Evolutionary conservation across 169 alveolate species (phyloP), one percentile per base, ranked within the genome.

Genomic region (Plasmodium falciparum): DNA sequence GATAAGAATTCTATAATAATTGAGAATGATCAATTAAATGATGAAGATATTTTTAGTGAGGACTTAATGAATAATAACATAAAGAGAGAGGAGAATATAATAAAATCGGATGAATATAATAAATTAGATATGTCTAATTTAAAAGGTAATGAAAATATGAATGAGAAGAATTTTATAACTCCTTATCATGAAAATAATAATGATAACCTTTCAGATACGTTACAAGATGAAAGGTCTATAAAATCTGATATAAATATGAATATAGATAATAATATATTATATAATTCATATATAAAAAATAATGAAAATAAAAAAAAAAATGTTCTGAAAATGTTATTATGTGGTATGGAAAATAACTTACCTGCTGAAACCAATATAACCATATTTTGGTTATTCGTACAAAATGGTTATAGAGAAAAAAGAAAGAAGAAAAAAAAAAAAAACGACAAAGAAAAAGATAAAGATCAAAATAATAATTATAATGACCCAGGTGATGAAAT

Each of bases 341-440:
- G 83, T 61, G 90, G 70, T 80, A 80, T 80, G 90, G 62, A 80
- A 71, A 67, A 80, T 54, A 62, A 12, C 61, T 24, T 80, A 43
- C 90, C 90, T 3, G 50, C 58, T 54, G 90, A 80, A 62, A 39
- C 78, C 22, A 80, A 80, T 71, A 54, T 80, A 63, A 80, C 90
- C 2, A 56, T 80, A 26, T 80, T 80, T 80, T 80, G 90, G 90
- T 22, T 80, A 24, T 80, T 80, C 33, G 70, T 80, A 80, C 90
- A 80, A 80, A 80, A 80, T 61, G 33, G 72, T 7, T 66, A 59
- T 80, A 80, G 70, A 24, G 70, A 67, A 61, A 67, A 49, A 72
- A 76, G 67, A 56, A 45, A 65, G 58, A 49, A 58, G 20, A 22
- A 24, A 24, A 47, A 58, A 39, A 22, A 24, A 24, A 47, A 58